Evolutionary conservation across 2,329 filamentous ascomycete genomes (phyloP).

Genomic region (Apiospora rasikravindrae): DNA sequence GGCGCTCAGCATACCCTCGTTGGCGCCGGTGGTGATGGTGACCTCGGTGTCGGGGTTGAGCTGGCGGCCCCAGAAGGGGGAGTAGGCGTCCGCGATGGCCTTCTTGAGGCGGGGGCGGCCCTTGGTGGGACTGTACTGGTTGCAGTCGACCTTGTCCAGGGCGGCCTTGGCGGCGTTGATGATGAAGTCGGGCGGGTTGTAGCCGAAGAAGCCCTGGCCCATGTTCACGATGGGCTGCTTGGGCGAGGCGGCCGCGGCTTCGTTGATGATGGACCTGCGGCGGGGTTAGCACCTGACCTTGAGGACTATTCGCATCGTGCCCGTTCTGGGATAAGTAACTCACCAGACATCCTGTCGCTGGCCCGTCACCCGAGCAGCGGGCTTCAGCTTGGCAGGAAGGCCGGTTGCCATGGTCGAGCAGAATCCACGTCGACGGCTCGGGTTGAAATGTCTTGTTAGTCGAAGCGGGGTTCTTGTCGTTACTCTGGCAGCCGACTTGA

Average conservation of each 20-base stretch:
- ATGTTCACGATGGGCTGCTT: constrained; percentile 69
- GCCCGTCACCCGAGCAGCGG: constrained; percentile 54
- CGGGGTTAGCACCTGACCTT: neutral
- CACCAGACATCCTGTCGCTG: constrained; percentile 60
- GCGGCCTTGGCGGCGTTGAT: constrained; percentile 89
- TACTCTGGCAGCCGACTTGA: neutral
- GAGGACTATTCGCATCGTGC: no score
- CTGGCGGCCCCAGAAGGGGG: constrained; percentile 81
- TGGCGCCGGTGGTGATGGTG: constrained; percentile 90
- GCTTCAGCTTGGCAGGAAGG: constrained; percentile 52
- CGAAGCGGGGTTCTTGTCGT: neutral
- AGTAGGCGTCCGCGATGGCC: constrained; percentile 91
- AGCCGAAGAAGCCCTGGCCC: constrained; percentile 80
- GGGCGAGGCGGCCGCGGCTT: constrained; percentile 66
- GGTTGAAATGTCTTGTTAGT: neutral
- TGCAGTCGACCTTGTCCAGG: constrained; percentile 91
- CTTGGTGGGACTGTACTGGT: constrained; percentile 97
- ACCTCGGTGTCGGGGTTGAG: constrained; percentile 91
- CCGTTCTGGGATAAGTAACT: no score
- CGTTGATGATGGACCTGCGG: constrained; percentile 67
- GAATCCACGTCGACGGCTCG: constrained; percentile 27
- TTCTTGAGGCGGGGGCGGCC: constrained; percentile 90
- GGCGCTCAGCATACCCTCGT: constrained; percentile 92
- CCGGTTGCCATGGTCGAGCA: constrained; percentile 45
- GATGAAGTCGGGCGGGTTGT: constrained; percentile 92